Evolutionary conservation across 768 basidiomycete species (phyloP).

Genomic region (Termitomyces bulborhizus): DNA sequence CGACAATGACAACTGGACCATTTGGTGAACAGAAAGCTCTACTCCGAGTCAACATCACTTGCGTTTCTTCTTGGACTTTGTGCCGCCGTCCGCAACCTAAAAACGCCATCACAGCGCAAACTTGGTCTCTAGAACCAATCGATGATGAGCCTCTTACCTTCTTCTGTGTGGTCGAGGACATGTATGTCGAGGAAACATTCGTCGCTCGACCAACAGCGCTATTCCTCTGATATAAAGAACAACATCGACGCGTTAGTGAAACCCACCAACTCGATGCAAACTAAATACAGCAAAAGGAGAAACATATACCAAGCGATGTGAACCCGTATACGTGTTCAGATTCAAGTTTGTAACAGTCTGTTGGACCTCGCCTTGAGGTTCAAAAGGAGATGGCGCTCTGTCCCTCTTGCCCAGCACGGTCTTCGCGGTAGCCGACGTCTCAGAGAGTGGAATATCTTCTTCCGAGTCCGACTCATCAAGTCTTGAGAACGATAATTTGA

Average conservation of each 20-base stretch:
- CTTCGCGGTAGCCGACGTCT: background rate
- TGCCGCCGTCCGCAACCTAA: background rate
- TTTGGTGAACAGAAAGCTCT: background rate
- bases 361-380: background rate
- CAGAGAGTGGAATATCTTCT: constrained; percentile 14
- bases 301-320: constrained; percentile 10
- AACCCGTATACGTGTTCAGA: background rate
- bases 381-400: constrained; percentile 5
- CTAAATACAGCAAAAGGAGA: background rate
- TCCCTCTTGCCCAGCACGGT: constrained; percentile 11
- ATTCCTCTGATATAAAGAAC: background rate
- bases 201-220: background rate
- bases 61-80: constrained; percentile 7
- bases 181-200: background rate
- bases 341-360: background rate
- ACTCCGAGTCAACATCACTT: background rate
- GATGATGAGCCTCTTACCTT: background rate
- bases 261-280: background rate
- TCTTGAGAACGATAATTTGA: constrained; percentile 4
- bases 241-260: background rate
- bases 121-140: background rate
- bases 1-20: background rate
- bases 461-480: constrained; percentile 11
- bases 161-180: background rate
- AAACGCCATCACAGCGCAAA: background rate